These are phyloP conservation scores for Lipomyces orientalis DNA, from an alignment of 805 yeast species.

Conservation along the genomic window DNA sequence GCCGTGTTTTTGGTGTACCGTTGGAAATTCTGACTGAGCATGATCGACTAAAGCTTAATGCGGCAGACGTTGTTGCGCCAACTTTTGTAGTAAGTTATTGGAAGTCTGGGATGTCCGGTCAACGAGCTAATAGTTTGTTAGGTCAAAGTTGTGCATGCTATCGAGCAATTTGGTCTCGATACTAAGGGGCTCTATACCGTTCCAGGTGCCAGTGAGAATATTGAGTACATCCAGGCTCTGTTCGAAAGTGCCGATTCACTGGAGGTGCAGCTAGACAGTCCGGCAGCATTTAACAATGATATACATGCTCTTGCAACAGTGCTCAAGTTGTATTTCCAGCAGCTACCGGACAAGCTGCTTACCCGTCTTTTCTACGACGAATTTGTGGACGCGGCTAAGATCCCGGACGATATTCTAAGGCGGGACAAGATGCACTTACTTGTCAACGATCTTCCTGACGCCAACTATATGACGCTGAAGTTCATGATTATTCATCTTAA, in stretches of 20 bases:
- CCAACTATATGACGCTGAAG: constrained; percentile 89
- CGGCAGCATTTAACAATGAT: constrained; percentile 71
- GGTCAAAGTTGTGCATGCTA: constrained; percentile 81
- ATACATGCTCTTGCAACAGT: constrained; percentile 87
- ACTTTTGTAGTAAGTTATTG: constrained; percentile 60
- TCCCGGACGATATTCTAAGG: constrained; percentile 64
- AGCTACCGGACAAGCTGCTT: constrained; percentile 85
- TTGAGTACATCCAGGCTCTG: constrained; percentile 71
- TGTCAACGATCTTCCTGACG: constrained; percentile 90
- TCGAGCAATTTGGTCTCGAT: constrained; percentile 82
- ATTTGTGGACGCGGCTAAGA: constrained; percentile 73
- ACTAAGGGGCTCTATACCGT: constrained; percentile 90
- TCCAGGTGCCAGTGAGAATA: constrained; percentile 75
- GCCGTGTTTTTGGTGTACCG: constrained; percentile 73
- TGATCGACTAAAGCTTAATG: constrained; percentile 57
- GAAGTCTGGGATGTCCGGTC: not conserved
- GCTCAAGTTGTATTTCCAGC: constrained; percentile 79
- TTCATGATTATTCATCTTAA: constrained; percentile 84
- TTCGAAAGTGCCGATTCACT: constrained; percentile 56
- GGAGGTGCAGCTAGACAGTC: constrained; percentile 61
- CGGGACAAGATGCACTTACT: constrained; percentile 82
- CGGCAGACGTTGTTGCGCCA: constrained; percentile 75
- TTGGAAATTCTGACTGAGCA: constrained; percentile 75
- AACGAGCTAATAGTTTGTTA: not conserved
- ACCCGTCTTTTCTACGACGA: constrained; percentile 65